Conservation (phyloP, 73 alveolate genomes). For the Blepharisma stoltei region DNA sequence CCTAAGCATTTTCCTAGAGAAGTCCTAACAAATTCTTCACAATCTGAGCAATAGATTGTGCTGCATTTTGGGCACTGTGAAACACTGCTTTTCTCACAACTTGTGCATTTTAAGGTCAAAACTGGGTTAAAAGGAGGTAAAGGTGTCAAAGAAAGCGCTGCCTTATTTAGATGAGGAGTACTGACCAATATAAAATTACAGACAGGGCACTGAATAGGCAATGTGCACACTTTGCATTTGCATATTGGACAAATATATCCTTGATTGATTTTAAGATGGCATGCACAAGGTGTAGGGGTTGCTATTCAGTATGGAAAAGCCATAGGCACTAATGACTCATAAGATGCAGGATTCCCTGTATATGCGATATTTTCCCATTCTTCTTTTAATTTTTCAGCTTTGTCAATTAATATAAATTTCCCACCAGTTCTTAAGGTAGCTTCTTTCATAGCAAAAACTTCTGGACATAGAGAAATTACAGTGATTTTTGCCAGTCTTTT, state of each 20-base stretch:
- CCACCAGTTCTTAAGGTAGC: background rate
- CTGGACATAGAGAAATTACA: background rate
- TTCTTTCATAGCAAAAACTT: background rate
- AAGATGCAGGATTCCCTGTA: conserved; percentile 4
- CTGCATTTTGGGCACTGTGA: background rate
- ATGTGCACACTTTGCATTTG: background rate
- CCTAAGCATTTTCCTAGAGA: conserved; percentile 2
- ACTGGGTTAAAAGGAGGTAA: conserved; percentile 1
- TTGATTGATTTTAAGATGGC: background rate
- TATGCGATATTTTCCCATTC: background rate
- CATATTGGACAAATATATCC: conserved; percentile 16
- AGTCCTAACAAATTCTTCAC: conserved; percentile 7
- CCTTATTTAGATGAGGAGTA: conserved; percentile 28
- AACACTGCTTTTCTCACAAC: background rate
- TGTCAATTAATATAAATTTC: background rate
- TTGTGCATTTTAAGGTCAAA: background rate
- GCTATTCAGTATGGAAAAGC: background rate
- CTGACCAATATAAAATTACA: background rate
- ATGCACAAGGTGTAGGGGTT: background rate
- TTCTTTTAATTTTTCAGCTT: background rate
- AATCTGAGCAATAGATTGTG: background rate
- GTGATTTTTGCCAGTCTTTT: background rate
- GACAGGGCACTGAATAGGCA: conserved; percentile 20
- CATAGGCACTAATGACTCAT: conserved; percentile 9
- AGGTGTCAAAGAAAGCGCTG: conserved; percentile 17